phyloP scores from a whole-genome alignment of 352 stramenopile genomes.

The Pythium diclinum region DNA sequence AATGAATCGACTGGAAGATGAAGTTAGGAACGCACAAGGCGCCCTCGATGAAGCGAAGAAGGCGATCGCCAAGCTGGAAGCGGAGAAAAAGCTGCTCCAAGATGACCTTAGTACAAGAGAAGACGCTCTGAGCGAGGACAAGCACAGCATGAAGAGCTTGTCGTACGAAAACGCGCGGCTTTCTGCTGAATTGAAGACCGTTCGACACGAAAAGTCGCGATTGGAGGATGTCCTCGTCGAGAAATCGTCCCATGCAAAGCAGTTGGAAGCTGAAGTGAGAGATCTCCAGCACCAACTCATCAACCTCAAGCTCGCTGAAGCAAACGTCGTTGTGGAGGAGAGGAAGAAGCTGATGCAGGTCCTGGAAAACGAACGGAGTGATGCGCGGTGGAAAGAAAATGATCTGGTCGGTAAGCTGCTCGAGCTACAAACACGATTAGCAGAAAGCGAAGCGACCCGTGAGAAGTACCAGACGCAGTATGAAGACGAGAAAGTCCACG shows the following conservation, averaged over 20 bases:
- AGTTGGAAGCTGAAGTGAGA: constrained; percentile 34
- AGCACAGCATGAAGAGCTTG: constrained; percentile 24
- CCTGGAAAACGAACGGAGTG: constrained; percentile 50
- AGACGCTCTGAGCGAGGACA: constrained; percentile 20
- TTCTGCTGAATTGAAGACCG: constrained; percentile 15
- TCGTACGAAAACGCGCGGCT: constrained; percentile 28
- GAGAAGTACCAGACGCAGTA: constrained; percentile 70
- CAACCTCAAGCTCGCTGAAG: constrained; percentile 52
- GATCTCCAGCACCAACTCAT: constrained; percentile 50
- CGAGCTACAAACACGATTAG: constrained; percentile 47
- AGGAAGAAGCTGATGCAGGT: constrained; percentile 47
- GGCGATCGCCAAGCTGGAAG: constrained; percentile 4
- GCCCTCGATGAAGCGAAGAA: background rate
- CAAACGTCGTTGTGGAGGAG: constrained; percentile 47
- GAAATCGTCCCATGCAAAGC: constrained; percentile 10
- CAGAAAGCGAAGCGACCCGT: constrained; percentile 43
- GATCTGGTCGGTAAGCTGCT: constrained; percentile 44
- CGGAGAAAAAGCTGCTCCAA: constrained; percentile 17
- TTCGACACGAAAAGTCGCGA: constrained; percentile 14
- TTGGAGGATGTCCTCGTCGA: constrained; percentile 20
- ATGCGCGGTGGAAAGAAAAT: constrained; percentile 58
- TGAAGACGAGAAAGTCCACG: constrained; percentile 75
- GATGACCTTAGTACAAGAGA: constrained; percentile 9
- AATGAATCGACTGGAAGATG: constrained; percentile 18
- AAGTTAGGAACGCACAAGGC: constrained; percentile 2